Percentiles rank a stretch among this genome's conserved stretches.
Evolutionary conservation across 192 early-diverging fungal genomes (phyloP).

Genomic region (Linnemannia hyalina): DNA sequence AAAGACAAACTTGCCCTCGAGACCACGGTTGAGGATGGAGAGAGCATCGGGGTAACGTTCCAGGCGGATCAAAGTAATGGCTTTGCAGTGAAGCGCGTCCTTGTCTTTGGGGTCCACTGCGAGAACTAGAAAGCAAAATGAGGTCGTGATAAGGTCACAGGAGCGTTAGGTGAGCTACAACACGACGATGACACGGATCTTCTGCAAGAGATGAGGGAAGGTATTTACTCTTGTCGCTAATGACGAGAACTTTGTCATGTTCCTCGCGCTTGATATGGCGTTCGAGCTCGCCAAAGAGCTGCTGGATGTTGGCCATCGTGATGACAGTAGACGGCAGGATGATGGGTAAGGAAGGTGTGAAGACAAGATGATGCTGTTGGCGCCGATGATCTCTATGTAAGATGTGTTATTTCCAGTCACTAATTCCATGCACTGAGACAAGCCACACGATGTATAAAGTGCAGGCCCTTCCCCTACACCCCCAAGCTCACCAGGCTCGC

Average conservation of each 20-base stretch:
- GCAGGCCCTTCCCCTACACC: no score
- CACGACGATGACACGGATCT: neutral
- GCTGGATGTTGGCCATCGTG: slow-evolving; percentile 43
- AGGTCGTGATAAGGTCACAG: neutral
- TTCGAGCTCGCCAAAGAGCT: slow-evolving; percentile 69
- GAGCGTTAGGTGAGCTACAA: neutral
- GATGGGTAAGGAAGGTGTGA: neutral
- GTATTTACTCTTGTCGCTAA: slow-evolving; percentile 67
- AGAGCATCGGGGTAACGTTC: slow-evolving; percentile 70
- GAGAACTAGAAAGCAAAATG: slow-evolving; percentile 43
- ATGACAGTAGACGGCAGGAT: neutral
- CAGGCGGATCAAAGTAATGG: slow-evolving; percentile 67
- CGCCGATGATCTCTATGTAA: neutral
- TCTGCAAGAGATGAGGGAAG: neutral
- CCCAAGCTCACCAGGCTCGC: no score
- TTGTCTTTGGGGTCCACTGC: slow-evolving; percentile 58
- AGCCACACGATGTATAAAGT: no score
- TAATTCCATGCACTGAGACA: neutral
- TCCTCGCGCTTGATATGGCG: slow-evolving; percentile 62
- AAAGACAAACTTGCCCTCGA: slow-evolving; percentile 57
- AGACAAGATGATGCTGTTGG: neutral
- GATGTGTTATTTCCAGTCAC: no score
- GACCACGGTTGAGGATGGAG: slow-evolving; percentile 54
- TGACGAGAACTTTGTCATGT: slow-evolving; percentile 64
- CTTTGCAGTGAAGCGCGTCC: slow-evolving; percentile 70